A percentile compares a stretch with the other conserved stretches of the same genome.
Conservation (phyloP, 768 basidiomycete species). For the Mycena rosella region DNA sequence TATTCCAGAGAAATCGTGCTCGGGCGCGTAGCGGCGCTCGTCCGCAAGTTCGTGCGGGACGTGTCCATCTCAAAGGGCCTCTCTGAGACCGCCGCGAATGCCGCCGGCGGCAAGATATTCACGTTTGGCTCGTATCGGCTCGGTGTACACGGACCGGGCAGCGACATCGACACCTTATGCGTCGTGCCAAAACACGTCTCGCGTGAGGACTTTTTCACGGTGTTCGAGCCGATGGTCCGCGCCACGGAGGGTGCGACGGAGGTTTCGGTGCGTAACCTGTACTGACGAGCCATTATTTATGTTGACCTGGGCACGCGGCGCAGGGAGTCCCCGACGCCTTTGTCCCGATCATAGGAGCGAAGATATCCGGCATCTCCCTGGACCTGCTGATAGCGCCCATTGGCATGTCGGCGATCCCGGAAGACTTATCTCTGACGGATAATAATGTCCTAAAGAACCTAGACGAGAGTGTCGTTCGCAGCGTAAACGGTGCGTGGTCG, state of each 20-base stretch:
- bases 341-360: conserved; percentile 94
- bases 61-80: conserved; percentile 84
- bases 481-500: conserved; percentile 85
- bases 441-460: conserved; percentile 92
- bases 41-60: conserved; percentile 92
- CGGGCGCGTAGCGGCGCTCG: conserved; percentile 87
- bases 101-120: conserved; percentile 98
- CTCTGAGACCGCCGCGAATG: conserved; percentile 89
- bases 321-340: conserved; percentile 98
- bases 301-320: neutral
- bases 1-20: conserved; percentile 48
- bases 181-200: conserved; percentile 98
- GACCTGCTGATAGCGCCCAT: conserved; percentile 93
- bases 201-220: conserved; percentile 94
- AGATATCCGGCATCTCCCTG: conserved; percentile 93
- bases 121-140: conserved; percentile 99
- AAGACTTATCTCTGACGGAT: conserved; percentile 90
- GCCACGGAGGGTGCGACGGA: conserved; percentile 89
- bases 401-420: conserved; percentile 91
- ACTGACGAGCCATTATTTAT: no score
- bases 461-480: conserved; percentile 94
- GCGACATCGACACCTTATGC: conserved; percentile 97
- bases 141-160: conserved; percentile 95
- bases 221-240: conserved; percentile 90
- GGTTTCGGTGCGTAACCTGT: conserved; percentile 79